Evolutionary conservation across 352 stramenopile genomes (phyloP).

Genomic region (Globisporangium rhizosaccharum): DNA sequence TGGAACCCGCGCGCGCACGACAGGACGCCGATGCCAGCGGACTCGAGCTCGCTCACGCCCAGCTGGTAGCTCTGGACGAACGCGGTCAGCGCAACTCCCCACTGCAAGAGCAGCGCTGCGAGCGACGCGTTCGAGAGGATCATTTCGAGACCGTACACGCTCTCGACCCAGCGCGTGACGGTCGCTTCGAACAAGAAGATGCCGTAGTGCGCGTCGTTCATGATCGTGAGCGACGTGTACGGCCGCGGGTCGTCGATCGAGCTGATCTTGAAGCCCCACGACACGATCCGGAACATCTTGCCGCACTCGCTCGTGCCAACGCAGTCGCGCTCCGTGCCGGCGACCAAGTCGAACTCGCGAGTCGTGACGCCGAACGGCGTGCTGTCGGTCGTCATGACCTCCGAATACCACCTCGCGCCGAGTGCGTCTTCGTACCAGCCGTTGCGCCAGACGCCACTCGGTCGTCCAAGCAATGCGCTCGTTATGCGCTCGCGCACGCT

Average conservation of each 20-base stretch:
- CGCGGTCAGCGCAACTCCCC: conserved; percentile 18
- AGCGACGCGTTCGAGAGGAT: conserved; percentile 34
- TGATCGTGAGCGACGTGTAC: conserved; percentile 5
- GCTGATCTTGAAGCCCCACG: conserved; percentile 13
- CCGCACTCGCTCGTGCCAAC: background rate
- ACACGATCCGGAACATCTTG: background rate
- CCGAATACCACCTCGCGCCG: conserved; percentile 2
- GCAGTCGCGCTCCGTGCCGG: conserved; percentile 2
- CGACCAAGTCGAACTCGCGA: conserved; percentile 4
- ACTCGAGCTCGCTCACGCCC: background rate
- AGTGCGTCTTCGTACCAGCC: conserved; percentile 11
- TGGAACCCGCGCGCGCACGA: conserved; percentile 12
- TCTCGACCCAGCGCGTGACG: conserved; percentile 6
- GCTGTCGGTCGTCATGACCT: background rate
- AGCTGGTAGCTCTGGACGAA: background rate
- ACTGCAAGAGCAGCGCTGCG: conserved; percentile 23
- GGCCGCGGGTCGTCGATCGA: background rate
- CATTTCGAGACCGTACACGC: conserved; percentile 25
- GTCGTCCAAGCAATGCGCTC: background rate
- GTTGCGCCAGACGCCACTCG: conserved; percentile 4
- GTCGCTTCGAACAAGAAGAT: background rate
- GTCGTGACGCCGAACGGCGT: background rate
- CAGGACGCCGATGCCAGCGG: conserved; percentile 15
- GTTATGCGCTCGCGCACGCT: background rate
- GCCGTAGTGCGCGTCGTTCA: conserved; percentile 22